Base-by-base conservation (phyloP, 148 eudicot genomes). In the Cornus controversa region DNA sequence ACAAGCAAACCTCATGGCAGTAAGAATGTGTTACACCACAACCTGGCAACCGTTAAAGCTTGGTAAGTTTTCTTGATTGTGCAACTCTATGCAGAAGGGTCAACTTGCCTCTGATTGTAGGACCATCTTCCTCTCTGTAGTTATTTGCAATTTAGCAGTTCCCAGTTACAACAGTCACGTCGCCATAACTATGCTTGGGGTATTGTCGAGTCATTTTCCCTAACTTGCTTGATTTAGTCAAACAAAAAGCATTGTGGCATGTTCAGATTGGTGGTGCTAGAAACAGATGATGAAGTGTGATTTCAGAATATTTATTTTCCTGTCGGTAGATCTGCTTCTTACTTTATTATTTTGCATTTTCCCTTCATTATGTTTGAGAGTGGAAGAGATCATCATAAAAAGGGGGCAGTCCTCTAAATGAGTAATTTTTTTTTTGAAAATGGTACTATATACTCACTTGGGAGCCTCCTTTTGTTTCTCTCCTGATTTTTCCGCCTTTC, bases 1-100 rank as follows among this genome's bases (percentile, higher is more conserved):
- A 69, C 82, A 91, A 86, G 80, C 96, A 89, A 66, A 79, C 92
- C 58, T 86, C 94, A n/a, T 90, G 94, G 94, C 94, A 86, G 83
- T 90, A 83, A 77, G 73, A 50, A 63, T 37, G 66, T 14, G 64
- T 69, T 62, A 63, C 75, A 34, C 60, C 57, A 74, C 26, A 47
- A 69, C 63, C 65, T 64, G 42, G 25, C 28, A 27, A 63, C 50
- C 68, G 34, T 5, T 75, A 54, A 66, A 50, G 71, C 66, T 24
- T 75, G 83, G 83, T 80, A 70, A 75, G 83, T 80, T 75, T 63
- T 13, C 50, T 69, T 79, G 8, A 47, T n/a, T 75, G 60, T 67
- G 27, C 34, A 5, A 36, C 34, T 13, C n/a, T 50, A 18, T 20
- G 68, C 2, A 0, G n/a, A 31, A 60, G 54, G 22, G 54, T 50